Evolutionary conservation across 2,329 filamentous ascomycete species (phyloP).

Genomic region (Phyllosticta capitalensis): DNA sequence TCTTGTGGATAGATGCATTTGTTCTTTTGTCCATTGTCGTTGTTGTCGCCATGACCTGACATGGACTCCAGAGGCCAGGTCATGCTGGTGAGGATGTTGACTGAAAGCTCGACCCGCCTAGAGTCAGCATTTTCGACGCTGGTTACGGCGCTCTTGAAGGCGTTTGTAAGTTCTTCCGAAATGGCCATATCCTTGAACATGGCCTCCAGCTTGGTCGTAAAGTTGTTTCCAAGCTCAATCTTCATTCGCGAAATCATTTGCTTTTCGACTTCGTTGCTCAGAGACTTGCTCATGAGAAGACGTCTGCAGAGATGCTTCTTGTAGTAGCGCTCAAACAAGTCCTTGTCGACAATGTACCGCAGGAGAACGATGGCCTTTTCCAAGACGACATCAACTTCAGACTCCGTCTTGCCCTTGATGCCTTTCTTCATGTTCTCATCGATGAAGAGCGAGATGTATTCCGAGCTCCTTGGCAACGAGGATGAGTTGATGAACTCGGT

Average conservation of each 20-base stretch:
- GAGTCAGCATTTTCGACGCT: constrained; percentile 47
- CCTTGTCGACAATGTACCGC: constrained; percentile 82
- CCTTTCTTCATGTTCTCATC: constrained; percentile 94
- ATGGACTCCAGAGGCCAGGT: constrained; percentile 92
- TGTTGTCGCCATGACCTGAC: constrained; percentile 45
- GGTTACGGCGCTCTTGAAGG: constrained; percentile 63
- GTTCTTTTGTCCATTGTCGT: constrained; percentile 35
- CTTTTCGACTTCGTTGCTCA: constrained; percentile 86
- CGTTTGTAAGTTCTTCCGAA: constrained; percentile 70
- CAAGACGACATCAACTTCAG: constrained; percentile 71
- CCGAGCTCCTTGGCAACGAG: constrained; percentile 67
- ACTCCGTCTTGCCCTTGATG: constrained; percentile 84
- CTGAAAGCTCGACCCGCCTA: constrained; percentile 65
- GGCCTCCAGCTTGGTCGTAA: constrained; percentile 84
- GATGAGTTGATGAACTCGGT: constrained; percentile 78
- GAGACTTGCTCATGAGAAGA: constrained; percentile 77
- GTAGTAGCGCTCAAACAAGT: constrained; percentile 94
- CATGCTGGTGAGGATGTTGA: constrained; percentile 83
- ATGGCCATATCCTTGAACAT: constrained; percentile 97
- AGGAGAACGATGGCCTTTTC: constrained; percentile 85
- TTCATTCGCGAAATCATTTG: constrained; percentile 97
- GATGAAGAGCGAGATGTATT: constrained; percentile 92
- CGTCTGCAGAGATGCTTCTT: constrained; percentile 91
- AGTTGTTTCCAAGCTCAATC: constrained; percentile 87
- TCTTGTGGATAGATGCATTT: constrained; percentile 65